Percentiles rank a stretch among this genome's conserved stretches.
Evolutionary conservation across 2,329 filamentous ascomycete genomes (phyloP).

Genomic region (Ophiostoma tasmaniense): DNA sequence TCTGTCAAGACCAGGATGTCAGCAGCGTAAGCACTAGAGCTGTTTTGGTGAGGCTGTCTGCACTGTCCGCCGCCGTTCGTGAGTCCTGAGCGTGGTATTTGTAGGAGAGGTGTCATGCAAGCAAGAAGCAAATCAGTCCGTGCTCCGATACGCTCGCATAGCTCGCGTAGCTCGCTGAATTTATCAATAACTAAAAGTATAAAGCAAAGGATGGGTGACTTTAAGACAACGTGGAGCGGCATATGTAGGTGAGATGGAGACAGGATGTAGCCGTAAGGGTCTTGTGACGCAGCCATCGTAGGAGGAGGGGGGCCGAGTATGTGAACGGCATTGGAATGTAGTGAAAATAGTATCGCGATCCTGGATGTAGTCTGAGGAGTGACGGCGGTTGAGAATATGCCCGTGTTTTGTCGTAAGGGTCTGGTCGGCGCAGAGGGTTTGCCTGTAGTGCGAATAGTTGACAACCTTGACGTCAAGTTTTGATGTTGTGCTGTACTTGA

Average conservation of each 20-base stretch:
- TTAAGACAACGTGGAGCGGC: background rate
- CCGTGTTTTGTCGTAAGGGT: background rate
- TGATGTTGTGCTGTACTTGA: background rate
- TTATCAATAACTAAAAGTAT: too few relatives aligned
- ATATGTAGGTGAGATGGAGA: slow-evolving; percentile 3
- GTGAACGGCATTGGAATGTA: background rate
- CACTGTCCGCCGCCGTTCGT: background rate
- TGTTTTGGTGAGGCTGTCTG: slow-evolving; percentile 2
- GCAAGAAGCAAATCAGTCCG: background rate
- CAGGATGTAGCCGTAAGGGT: background rate
- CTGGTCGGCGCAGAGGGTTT: background rate
- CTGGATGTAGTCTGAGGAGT: background rate
- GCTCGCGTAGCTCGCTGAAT: background rate
- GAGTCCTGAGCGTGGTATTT: background rate
- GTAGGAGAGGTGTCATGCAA: background rate
- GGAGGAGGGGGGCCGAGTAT: background rate
- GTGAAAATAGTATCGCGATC: background rate
- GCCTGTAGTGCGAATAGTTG: background rate
- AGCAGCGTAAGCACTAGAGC: slow-evolving; percentile 4
- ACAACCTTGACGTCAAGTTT: background rate
- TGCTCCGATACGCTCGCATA: background rate
- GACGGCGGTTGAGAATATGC: background rate
- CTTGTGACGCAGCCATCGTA: background rate
- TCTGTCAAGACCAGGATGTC: background rate
- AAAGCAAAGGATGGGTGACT: slow-evolving; percentile 12